Conservation (phyloP, 352 stramenopile genomes). For the Paralagenidium karlingii region DNA sequence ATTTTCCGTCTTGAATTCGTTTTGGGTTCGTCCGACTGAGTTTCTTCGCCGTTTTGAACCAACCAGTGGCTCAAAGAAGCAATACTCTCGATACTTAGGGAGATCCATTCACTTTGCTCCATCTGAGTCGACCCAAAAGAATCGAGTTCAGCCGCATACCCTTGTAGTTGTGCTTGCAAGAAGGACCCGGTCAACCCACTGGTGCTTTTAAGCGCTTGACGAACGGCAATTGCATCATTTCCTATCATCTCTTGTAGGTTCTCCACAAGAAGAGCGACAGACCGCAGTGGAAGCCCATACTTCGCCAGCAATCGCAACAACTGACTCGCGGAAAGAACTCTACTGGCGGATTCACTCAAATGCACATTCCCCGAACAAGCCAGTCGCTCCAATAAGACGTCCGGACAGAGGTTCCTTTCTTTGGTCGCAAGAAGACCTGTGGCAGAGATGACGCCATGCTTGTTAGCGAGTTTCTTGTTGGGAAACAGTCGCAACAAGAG, state of each 20-base stretch:
- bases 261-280: slow-evolving; percentile 18
- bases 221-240: too few species aligned
- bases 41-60: too few species aligned
- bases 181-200: too few species aligned
- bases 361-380: slow-evolving; percentile 19
- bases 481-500: slow-evolving; percentile 16
- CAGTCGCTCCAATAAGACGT: slow-evolving; percentile 50
- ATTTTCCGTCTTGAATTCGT: too few species aligned
- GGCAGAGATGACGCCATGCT: slow-evolving; percentile 35
- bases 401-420: slow-evolving; percentile 50
- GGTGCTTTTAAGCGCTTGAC: too few species aligned
- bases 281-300: slow-evolving; percentile 28
- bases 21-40: too few species aligned
- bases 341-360: slow-evolving; percentile 33
- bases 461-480: slow-evolving; percentile 8
- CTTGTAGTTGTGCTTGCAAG: too few species aligned
- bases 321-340: slow-evolving; percentile 35
- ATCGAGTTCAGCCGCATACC: too few species aligned
- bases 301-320: slow-evolving; percentile 45
- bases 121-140: too few species aligned
- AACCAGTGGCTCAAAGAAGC: too few species aligned
- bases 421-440: slow-evolving; percentile 71
- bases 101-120: too few species aligned
- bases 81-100: too few species aligned
- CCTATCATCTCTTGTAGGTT: slow-evolving; percentile 13